Evolutionary conservation across 2,329 filamentous ascomycete species (phyloP).

Genomic region (Arthroderma uncinatum): DNA sequence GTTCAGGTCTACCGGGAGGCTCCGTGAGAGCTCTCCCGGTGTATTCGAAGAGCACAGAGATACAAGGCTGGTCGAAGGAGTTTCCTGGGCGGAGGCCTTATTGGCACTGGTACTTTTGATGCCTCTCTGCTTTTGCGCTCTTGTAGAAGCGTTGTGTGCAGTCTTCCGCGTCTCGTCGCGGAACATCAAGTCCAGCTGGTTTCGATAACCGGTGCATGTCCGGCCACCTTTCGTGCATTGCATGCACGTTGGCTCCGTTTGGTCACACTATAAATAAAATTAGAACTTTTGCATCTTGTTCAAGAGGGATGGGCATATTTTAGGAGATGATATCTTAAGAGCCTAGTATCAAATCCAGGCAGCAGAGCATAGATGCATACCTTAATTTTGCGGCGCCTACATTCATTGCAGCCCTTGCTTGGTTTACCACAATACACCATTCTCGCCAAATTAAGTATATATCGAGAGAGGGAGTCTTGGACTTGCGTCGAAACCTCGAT

Average conservation of each 20-base stretch:
- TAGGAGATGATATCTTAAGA: no score
- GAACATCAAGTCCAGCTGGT: slow-evolving; percentile 55
- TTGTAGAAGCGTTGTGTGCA: slow-evolving; percentile 37
- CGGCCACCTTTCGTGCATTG: slow-evolving; percentile 52
- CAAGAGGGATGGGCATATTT: no score
- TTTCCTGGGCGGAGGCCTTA: no score
- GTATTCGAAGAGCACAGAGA: background rate
- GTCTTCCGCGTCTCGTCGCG: slow-evolving; percentile 55
- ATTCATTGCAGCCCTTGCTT: slow-evolving; percentile 37
- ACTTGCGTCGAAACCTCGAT: background rate
- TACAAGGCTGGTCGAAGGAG: background rate
- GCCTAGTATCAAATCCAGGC: background rate
- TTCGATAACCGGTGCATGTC: slow-evolving; percentile 53
- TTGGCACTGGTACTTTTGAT: background rate
- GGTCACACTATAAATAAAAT: slow-evolving; percentile 40
- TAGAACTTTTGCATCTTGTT: background rate
- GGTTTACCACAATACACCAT: slow-evolving; percentile 37
- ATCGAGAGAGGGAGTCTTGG: background rate
- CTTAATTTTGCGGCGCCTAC: slow-evolving; percentile 39
- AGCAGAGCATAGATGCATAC: background rate
- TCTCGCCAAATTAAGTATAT: background rate
- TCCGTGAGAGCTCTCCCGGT: background rate
- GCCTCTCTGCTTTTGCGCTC: background rate
- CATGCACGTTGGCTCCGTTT: slow-evolving; percentile 48
- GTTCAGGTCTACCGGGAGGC: slow-evolving; percentile 12